Percentiles rank a stretch among this genome's conserved stretches.
phyloP scores from a whole-genome alignment of 768 basidiomycete species.

The Phallus indusiatus region DNA sequence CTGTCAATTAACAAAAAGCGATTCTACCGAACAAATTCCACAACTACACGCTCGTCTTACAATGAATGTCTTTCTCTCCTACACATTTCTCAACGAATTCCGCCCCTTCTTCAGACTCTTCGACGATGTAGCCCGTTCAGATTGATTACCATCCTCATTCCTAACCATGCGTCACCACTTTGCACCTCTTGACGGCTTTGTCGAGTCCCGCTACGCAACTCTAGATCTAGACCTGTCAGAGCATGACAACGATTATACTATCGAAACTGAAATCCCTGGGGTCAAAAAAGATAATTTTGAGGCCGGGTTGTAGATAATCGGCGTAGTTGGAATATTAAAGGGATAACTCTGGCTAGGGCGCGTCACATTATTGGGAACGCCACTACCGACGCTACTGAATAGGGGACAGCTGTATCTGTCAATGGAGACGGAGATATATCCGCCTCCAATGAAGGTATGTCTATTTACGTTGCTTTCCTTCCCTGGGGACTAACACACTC shows the following conservation, averaged over 20 bases:
- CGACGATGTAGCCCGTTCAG: constrained; percentile 41
- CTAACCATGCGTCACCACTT: constrained; percentile 20
- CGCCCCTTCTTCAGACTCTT: constrained; percentile 69
- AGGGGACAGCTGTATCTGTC: too few relatives aligned
- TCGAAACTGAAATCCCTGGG: constrained; percentile 73
- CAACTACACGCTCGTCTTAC: not conserved
- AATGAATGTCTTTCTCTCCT: constrained; percentile 59
- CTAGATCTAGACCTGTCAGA: constrained; percentile 63
- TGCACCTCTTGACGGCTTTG: constrained; percentile 36
- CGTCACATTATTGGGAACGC: too few relatives aligned
- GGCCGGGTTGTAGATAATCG: constrained; percentile 61
- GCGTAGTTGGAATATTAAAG: constrained; percentile 63
- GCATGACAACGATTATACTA: constrained; percentile 49
- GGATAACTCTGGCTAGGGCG: constrained; percentile 31
- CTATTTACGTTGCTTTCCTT: not conserved
- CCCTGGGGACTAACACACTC: not conserved
- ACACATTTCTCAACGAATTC: constrained; percentile 58
- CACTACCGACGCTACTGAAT: too few relatives aligned
- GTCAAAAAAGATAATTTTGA: constrained; percentile 70
- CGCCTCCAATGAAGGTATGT: not conserved
- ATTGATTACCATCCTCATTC: not conserved
- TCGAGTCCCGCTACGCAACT: constrained; percentile 30
- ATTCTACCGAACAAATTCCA: too few relatives aligned
- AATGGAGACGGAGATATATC: too few relatives aligned
- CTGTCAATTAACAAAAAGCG: too few relatives aligned